Percentiles rank a stretch among this genome's conserved stretches.
Conservation (phyloP, 768 basidiomycete genomes). For the Amyloporia xantha region DNA sequence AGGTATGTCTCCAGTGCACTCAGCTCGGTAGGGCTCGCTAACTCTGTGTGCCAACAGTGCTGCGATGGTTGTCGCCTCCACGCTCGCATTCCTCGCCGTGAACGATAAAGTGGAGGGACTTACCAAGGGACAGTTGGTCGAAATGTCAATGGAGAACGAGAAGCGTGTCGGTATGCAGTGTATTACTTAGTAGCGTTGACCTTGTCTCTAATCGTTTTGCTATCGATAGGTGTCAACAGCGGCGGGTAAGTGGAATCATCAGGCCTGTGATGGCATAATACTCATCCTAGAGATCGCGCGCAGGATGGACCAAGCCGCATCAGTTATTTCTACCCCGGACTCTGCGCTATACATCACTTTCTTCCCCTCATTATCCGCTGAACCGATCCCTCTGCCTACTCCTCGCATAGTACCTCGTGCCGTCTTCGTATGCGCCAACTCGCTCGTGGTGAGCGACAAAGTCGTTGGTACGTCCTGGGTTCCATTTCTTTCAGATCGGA, state of each 20-base stretch:
- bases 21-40: not conserved
- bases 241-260: constrained; percentile 50
- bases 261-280: not conserved
- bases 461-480: constrained; percentile 28
- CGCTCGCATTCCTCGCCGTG: constrained; percentile 71
- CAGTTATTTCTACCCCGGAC: constrained; percentile 65
- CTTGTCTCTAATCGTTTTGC: too few relatives aligned
- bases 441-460: constrained; percentile 78
- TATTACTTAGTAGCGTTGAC: not conserved
- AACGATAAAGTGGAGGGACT: constrained; percentile 55
- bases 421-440: constrained; percentile 76
- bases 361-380: constrained; percentile 64
- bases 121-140: constrained; percentile 66
- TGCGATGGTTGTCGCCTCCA: constrained; percentile 86
- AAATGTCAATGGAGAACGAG: constrained; percentile 80
- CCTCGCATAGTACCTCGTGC: constrained; percentile 31
- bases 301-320: constrained; percentile 90
- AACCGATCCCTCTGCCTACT: constrained; percentile 57
- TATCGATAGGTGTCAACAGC: constrained; percentile 46
- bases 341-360: constrained; percentile 79
- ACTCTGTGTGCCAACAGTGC: constrained; percentile 41
- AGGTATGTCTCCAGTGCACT: constrained; percentile 2
- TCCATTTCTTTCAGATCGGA: not conserved
- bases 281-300: too few relatives aligned
- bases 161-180: constrained; percentile 53